phyloP scores from a whole-genome alignment of 1,139 yeast species.

The Debaryomyces fabryi region DNA sequence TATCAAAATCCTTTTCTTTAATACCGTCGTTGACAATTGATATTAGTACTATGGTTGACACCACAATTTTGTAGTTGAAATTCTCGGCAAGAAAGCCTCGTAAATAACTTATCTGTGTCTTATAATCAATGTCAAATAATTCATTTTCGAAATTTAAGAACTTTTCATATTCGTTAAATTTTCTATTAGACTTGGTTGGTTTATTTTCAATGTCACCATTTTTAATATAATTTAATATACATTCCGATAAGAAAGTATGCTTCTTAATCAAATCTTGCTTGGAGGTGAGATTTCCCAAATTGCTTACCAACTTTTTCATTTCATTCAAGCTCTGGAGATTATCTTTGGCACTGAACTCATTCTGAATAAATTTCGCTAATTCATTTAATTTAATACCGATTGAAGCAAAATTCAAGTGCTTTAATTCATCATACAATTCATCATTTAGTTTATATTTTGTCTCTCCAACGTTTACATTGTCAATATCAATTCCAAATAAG shows the following conservation, averaged over 20 bases:
- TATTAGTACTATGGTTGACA: constrained; percentile 56
- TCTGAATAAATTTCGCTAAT: constrained; percentile 72
- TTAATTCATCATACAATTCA: constrained; percentile 47
- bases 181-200: constrained; percentile 18
- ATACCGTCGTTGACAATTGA: constrained; percentile 68
- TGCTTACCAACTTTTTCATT: constrained; percentile 71
- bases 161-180: constrained; percentile 47
- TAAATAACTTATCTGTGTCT: constrained; percentile 51
- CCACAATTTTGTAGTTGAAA: constrained; percentile 37
- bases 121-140: constrained; percentile 59
- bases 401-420: constrained; percentile 74
- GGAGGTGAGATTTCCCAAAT: constrained; percentile 65
- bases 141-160: constrained; percentile 76
- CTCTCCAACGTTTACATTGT: constrained; percentile 13
- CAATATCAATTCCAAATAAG: constrained; percentile 53
- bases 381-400: constrained; percentile 74
- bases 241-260: constrained; percentile 79
- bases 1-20: constrained; percentile 57
- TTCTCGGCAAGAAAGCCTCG: constrained; percentile 50
- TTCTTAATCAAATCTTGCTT: constrained; percentile 70
- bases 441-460: constrained; percentile 24
- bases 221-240: constrained; percentile 57
- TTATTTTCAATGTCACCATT: constrained; percentile 23
- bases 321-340: constrained; percentile 52
- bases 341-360: constrained; percentile 65